Conservation (phyloP, 2,329 filamentous ascomycete genomes). For the Colletotrichum limetticola region DNA sequence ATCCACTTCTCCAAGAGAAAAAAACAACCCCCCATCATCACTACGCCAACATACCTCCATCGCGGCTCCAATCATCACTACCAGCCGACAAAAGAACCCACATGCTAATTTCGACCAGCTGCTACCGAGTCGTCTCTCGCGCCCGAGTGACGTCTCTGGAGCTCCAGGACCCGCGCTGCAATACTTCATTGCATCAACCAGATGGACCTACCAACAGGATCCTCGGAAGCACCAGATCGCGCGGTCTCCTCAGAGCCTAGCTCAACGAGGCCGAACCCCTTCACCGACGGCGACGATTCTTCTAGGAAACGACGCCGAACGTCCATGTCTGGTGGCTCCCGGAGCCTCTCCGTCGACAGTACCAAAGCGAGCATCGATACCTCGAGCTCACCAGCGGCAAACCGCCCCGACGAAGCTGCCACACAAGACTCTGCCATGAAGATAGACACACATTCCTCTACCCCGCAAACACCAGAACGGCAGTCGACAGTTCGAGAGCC, state of each 20-base stretch:
- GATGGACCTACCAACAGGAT: conserved; percentile 64
- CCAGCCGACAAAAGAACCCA: conserved; percentile 48
- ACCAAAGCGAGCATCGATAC: conserved; percentile 45
- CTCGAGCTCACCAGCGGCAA: conserved; percentile 44
- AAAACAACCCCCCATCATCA: neutral
- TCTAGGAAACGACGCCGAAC: conserved; percentile 72
- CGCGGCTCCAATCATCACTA: conserved; percentile 36
- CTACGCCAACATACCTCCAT: conserved; percentile 25
- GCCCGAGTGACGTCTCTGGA: conserved; percentile 62
- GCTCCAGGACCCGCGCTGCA: conserved; percentile 54
- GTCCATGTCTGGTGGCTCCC: conserved; percentile 62
- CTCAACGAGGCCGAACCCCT: conserved; percentile 72
- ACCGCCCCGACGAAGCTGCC: conserved; percentile 38
- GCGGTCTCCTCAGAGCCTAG: conserved; percentile 71
- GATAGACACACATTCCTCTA: conserved; percentile 50
- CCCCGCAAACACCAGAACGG: conserved; percentile 56
- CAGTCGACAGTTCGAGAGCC: conserved; percentile 45
- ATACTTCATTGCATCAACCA: conserved; percentile 52
- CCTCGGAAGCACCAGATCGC: conserved; percentile 65
- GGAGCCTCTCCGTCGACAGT: conserved; percentile 62
- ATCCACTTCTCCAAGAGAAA: conserved; percentile 43
- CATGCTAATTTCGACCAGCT: conserved; percentile 67
- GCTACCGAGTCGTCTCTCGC: conserved; percentile 65
- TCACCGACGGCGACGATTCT: conserved; percentile 66
- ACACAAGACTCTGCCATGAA: conserved; percentile 50